Conservation (phyloP, 2,329 filamentous ascomycete species). For the Colletotrichum navitas region DNA sequence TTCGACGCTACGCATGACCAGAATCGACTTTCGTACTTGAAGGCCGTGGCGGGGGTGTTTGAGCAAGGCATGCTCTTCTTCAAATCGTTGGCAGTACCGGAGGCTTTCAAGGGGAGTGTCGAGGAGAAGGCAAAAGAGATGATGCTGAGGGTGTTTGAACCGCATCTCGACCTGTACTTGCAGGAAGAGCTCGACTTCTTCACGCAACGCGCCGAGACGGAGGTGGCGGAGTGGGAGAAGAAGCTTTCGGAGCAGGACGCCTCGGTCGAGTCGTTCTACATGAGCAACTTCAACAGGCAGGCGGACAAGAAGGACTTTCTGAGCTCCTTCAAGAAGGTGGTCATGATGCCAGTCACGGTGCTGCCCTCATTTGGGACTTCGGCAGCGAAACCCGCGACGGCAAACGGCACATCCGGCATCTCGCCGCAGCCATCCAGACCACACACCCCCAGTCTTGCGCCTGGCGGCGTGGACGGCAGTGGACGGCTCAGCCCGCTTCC, state of each 20-base stretch:
- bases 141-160: slow-evolving; percentile 83
- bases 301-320: slow-evolving; percentile 97
- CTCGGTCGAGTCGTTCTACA: slow-evolving; percentile 91
- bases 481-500: slow-evolving; percentile 60
- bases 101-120: slow-evolving; percentile 71
- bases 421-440: slow-evolving; percentile 61
- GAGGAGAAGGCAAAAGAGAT: slow-evolving; percentile 75
- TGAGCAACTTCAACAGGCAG: slow-evolving; percentile 94
- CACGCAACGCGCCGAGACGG: slow-evolving; percentile 77
- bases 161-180: slow-evolving; percentile 92
- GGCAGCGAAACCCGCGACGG: slow-evolving; percentile 42
- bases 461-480: slow-evolving; percentile 53
- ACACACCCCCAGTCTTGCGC: slow-evolving; percentile 60
- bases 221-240: slow-evolving; percentile 90
- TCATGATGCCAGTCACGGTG: slow-evolving; percentile 98
- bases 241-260: slow-evolving; percentile 92
- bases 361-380: slow-evolving; percentile 72
- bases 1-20: slow-evolving; percentile 88
- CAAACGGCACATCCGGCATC: slow-evolving; percentile 49
- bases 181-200: slow-evolving; percentile 93
- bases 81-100: slow-evolving; percentile 76
- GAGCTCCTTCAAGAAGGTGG: slow-evolving; percentile 96
- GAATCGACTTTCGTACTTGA: slow-evolving; percentile 82
- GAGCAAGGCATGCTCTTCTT: slow-evolving; percentile 86
- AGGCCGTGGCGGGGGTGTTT: slow-evolving; percentile 88